Base-by-base conservation (phyloP, 2,329 filamentous ascomycete genomes). In the Penicillium expansum region DNA sequence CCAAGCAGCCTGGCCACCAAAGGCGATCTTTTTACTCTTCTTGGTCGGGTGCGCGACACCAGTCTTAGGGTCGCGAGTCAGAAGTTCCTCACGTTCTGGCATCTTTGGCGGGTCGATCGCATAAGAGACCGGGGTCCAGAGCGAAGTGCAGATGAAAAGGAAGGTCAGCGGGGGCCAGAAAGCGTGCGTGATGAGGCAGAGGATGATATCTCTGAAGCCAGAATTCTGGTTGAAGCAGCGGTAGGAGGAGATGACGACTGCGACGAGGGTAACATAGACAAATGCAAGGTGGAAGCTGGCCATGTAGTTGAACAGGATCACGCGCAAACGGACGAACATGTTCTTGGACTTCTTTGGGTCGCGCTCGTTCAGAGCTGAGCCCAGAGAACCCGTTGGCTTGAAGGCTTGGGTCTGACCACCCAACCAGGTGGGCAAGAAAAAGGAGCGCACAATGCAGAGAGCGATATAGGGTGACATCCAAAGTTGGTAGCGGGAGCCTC, bases 391-490 rank as follows among this genome's bases (percentile, higher is more conserved):
- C 0, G 84, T 85, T 0, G 84, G 80, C 65, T 83, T 83, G 74
- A 87, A 87, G 20, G 81, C 83, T 68, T 83, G 80, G 0, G 79
- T 71, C 65, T 83, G 77, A 20, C 83, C 84, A 16, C 84, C 85
- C 16, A 86, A 79, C 83, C 83, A 86, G 8, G 67, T 78, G 27
- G 83, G 83, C 3, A 86, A 74, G 14, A 85, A 62, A 64, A 86
- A 86, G 1, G 83, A 79, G 3, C 82, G 82, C 50, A 85, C 71
- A 52, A 86, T 79, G 63, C 80, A 82, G 11, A 84, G 74, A 0
- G 82, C 81, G 58, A 85, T 82, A 69, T 85, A 86, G 0, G 83
- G 83, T 7, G 83, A 79, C 83, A 86, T 86, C 83, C 84, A 86
- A 29, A 86, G 74, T 69, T 84, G 81, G 60, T 82, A 81, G 4